Conservation (phyloP, 768 basidiomycete species). For the Termitomyces sp. region DNA sequence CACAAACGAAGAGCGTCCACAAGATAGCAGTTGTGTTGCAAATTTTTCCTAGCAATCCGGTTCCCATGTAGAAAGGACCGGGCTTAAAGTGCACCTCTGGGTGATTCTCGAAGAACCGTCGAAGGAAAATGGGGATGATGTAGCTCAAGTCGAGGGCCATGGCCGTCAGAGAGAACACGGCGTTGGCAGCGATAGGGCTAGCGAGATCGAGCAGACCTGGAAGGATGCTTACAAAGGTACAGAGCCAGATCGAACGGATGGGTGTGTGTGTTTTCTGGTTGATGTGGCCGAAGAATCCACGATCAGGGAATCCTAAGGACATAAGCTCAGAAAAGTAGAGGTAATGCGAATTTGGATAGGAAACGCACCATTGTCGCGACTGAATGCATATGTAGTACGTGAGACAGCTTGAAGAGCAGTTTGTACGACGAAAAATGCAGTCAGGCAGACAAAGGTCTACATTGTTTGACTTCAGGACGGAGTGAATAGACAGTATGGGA, state of each 20-base stretch:
- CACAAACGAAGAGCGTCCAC: slow-evolving; percentile 65
- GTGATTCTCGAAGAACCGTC: slow-evolving; percentile 63
- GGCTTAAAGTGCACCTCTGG: slow-evolving; percentile 83
- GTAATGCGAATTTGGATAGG: background rate
- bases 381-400: slow-evolving; percentile 81
- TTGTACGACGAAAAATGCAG: slow-evolving; percentile 84
- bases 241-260: slow-evolving; percentile 70
- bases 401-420: slow-evolving; percentile 80
- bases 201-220: slow-evolving; percentile 76
- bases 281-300: slow-evolving; percentile 70
- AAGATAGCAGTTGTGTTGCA: slow-evolving; percentile 61
- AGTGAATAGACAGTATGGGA: background rate
- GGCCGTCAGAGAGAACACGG: slow-evolving; percentile 78
- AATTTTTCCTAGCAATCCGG: slow-evolving; percentile 55
- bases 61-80: slow-evolving; percentile 83
- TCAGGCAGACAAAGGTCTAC: slow-evolving; percentile 71
- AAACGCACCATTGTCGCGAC: slow-evolving; percentile 61
- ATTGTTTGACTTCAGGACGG: background rate
- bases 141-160: slow-evolving; percentile 78
- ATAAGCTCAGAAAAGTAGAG: background rate
- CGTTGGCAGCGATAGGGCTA: slow-evolving; percentile 69
- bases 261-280: slow-evolving; percentile 65
- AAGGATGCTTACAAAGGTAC: slow-evolving; percentile 60
- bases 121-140: slow-evolving; percentile 76
- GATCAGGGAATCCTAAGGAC: slow-evolving; percentile 59